Conservation (phyloP, 306 rosid genomes). For the Fragaria vesca region DNA sequence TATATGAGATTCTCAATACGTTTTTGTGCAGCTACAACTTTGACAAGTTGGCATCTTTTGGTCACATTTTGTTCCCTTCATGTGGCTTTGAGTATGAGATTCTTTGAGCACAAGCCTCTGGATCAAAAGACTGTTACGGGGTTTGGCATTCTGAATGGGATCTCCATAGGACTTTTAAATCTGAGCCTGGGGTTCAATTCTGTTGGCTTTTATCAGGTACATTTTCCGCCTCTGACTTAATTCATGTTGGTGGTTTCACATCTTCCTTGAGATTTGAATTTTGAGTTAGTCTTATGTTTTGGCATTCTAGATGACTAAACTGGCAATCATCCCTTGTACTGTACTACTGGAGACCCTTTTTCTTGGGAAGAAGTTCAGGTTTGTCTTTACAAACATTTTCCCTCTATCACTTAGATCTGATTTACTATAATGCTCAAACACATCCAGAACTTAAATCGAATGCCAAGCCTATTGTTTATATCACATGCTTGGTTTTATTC, state of each 20-base stretch:
- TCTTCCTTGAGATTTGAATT: slow-evolving; percentile 10
- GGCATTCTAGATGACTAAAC: slow-evolving; percentile 85
- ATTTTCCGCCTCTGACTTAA: slow-evolving; percentile 18
- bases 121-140: slow-evolving; percentile 81
- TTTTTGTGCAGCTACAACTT: slow-evolving; percentile 77
- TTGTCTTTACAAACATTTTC: slow-evolving; percentile 12
- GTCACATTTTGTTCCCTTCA: slow-evolving; percentile 98
- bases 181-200: slow-evolving; percentile 97
- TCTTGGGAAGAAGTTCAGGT: slow-evolving; percentile 91
- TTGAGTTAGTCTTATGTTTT: slow-evolving; percentile 28
- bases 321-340: slow-evolving; percentile 98
- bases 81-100: slow-evolving; percentile 72
- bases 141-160: slow-evolving; percentile 94
- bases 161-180: slow-evolving; percentile 95
- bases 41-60: slow-evolving; percentile 99
- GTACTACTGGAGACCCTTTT: slow-evolving; percentile 94
- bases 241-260: slow-evolving; percentile 19
- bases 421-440: background rate
- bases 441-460: background rate
- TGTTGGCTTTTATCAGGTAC: slow-evolving; percentile 97
- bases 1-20: background rate
- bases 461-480: background rate
- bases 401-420: slow-evolving; percentile 22
- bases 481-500: background rate
- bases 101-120: slow-evolving; percentile 91